Conservation (phyloP, 2,329 filamentous ascomycete species). For the Venturia nashicola region DNA sequence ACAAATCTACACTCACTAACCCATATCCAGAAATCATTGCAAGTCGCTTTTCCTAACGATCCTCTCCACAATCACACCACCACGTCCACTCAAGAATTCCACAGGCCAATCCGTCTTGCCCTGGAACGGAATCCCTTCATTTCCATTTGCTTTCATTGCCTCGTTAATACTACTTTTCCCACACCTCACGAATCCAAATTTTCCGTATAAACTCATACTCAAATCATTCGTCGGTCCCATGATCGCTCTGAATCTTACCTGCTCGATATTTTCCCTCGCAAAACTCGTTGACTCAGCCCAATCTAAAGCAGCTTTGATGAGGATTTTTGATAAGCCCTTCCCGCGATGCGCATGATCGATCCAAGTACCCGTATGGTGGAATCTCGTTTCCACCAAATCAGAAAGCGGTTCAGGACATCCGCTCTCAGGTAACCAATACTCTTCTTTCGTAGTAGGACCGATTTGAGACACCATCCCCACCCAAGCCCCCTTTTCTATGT, state of each 20-base stretch:
- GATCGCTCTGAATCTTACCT: background rate
- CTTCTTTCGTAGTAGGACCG: background rate
- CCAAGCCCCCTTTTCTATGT: background rate
- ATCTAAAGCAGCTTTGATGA: conserved; percentile 1
- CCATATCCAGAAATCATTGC: background rate
- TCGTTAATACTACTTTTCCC: background rate
- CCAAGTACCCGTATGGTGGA: background rate
- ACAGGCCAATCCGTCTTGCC: background rate
- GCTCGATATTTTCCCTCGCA: background rate
- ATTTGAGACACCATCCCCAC: background rate
- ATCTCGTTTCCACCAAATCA: background rate
- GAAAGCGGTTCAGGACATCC: background rate
- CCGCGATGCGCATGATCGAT: background rate
- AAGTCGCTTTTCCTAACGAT: background rate
- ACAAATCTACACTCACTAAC: no score
- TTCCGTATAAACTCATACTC: background rate
- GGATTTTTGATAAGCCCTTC: background rate
- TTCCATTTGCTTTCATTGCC: background rate
- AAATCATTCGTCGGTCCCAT: background rate
- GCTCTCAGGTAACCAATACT: background rate
- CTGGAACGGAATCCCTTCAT: background rate
- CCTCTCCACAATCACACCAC: background rate
- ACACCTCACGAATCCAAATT: background rate
- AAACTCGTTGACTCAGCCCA: background rate
- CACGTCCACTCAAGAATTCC: background rate